Conservation (phyloP, 2,329 filamentous ascomycete genomes). For the Penicillium capsulatum region DNA sequence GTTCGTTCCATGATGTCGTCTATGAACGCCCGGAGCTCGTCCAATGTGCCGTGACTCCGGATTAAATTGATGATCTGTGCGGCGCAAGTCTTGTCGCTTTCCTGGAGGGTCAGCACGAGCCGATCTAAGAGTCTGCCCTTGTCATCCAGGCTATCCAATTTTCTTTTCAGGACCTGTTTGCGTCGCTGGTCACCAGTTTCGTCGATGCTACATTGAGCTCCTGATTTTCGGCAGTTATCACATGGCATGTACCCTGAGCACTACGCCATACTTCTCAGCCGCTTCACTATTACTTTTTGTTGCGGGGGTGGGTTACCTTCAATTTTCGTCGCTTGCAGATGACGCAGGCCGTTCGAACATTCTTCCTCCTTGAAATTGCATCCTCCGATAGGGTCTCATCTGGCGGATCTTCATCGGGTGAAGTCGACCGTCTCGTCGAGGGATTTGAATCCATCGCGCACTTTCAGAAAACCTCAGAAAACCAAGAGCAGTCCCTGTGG, state of each 20-base stretch:
- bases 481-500: too few relatives aligned
- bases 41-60: conserved; percentile 25
- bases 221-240: conserved; percentile 3
- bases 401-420: too few relatives aligned
- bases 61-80: conserved; percentile 25
- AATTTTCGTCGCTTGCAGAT: conserved; percentile 26
- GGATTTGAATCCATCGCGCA: too few relatives aligned
- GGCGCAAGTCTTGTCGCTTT: conserved; percentile 17
- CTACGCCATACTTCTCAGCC: conserved; percentile 1
- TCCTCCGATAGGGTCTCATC: conserved; percentile 13
- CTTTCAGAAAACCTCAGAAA: too few relatives aligned
- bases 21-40: conserved; percentile 26
- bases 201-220: conserved; percentile 2
- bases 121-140: conserved; percentile 24
- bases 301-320: conserved; percentile 15
- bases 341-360: conserved; percentile 23
- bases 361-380: conserved; percentile 18
- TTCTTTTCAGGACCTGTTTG: conserved; percentile 23
- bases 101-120: conserved; percentile 23
- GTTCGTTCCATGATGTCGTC: conserved; percentile 19
- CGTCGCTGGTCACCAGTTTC: conserved; percentile 11
- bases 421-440: too few relatives aligned
- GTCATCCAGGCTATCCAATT: conserved; percentile 21
- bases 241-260: conserved; percentile 9
- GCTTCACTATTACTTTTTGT: neutral